Evolutionary conservation across 768 basidiomycete species (phyloP).

Genomic region (Leccinum rimulosum): DNA sequence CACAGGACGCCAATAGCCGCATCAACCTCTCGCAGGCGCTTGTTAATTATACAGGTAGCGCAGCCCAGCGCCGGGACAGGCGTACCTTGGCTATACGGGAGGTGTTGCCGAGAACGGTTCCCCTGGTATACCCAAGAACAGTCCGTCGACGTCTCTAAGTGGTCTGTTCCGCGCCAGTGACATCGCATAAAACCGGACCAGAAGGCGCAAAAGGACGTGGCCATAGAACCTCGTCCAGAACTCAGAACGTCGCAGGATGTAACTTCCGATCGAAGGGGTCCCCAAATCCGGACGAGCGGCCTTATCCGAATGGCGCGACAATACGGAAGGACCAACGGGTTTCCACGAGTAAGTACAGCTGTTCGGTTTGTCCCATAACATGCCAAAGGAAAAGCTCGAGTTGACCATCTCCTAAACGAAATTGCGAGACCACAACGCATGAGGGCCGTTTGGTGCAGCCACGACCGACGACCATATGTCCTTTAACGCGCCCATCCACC

Average conservation of each 20-base stretch:
- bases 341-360: conserved; percentile 40
- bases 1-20: conserved; percentile 15
- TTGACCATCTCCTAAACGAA: conserved; percentile 50
- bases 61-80: conserved; percentile 1
- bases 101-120: conserved; percentile 2
- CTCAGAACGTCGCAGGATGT: conserved; percentile 17
- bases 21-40: conserved; percentile 5
- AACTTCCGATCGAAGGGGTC: conserved; percentile 17
- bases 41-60: conserved; percentile 6
- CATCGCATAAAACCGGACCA: conserved; percentile 15
- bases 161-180: conserved; percentile 4
- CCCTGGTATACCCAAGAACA: conserved; percentile 7
- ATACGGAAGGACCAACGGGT: conserved; percentile 34
- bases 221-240: conserved; percentile 11
- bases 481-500: conserved; percentile 73
- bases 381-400: conserved; percentile 37
- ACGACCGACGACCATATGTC: conserved; percentile 36
- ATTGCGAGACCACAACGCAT: conserved; percentile 41
- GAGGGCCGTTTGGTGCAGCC: conserved; percentile 29
- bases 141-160: conserved; percentile 1
- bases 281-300: conserved; percentile 29
- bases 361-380: conserved; percentile 36
- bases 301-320: conserved; percentile 32
- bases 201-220: conserved; percentile 7
- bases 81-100: conserved; percentile 16